Evolutionary conservation across 2,329 filamentous ascomycete species (phyloP), one percentile per base, ranked within the genome.

Genomic region (Teratosphaeria destructans): DNA sequence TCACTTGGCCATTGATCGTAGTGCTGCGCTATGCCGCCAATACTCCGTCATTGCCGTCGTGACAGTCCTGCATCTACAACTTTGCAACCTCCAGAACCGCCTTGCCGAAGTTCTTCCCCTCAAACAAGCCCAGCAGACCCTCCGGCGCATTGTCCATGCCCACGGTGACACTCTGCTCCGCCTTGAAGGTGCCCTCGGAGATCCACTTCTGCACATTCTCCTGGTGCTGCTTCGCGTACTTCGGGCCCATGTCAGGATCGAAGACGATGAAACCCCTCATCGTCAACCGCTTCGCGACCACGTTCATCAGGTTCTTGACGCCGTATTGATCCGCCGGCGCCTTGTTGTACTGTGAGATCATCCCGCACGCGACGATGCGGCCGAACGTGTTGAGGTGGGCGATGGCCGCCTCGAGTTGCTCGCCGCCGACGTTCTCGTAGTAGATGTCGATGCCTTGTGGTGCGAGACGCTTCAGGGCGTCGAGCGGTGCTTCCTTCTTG

Each of bases 101-200:
- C 82, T 95, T 95, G 66, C 90, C 90, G 75, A 91, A 89, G 78
- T 95, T 95, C 74, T 88, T 82, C 55, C 90, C 90, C 68, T 82
- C 73, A 58, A 94, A 79, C 78, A 95, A 85, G 12, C 85, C 88
- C 12, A 93, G 74, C 61, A 95, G 79, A 0, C 87, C 90, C 59
- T 91, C 82, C 5, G 84, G 77, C 0, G 86, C 86, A 62, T 89
- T 85, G 62, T 95, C 90, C 61, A 95, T 91, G 23, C 90, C 89
- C 58, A 86, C 79, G 0, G 86, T 90, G 60, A 88, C 77, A 67
- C 81, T 77, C 62, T 87, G 78, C 75, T 86, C 85, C 56, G 84
- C 81, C 78, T 88, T 88, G 78, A 95, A 82, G 5, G 80, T 84
- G 12, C 88, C 89, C 4, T 94, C 88, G 39, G 81, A 79, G 62